Evolutionary conservation across 1,284 basidiomycete genomes (phyloP).

Genomic region (Cutaneotrichosporon cyanovorans): DNA sequence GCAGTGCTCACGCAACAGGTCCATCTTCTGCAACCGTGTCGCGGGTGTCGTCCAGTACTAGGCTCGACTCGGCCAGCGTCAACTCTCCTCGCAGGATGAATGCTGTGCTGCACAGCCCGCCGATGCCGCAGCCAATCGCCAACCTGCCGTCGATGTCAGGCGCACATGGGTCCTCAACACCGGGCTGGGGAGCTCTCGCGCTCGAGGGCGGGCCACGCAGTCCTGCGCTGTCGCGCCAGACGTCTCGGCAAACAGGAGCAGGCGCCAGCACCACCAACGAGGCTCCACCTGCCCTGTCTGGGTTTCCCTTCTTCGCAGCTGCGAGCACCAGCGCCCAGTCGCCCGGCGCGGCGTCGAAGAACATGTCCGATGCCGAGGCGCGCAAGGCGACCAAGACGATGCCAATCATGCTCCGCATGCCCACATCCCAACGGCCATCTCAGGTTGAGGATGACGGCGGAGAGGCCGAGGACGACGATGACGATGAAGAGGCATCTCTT

Average conservation of each 20-base stretch:
- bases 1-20: too few relatives aligned
- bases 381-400: constrained; percentile 38
- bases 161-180: constrained; percentile 6
- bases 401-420: constrained; percentile 38
- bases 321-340: constrained; percentile 5
- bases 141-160: constrained; percentile 35
- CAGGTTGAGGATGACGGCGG: constrained; percentile 34
- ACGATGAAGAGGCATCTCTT: constrained; percentile 11
- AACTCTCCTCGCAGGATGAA: constrained; percentile 9
- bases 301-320: constrained; percentile 26
- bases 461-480: constrained; percentile 15
- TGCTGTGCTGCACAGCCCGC: constrained; percentile 36
- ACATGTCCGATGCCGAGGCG: constrained; percentile 33
- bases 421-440: constrained; percentile 4
- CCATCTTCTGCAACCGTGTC: too few relatives aligned
- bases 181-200: constrained; percentile 33
- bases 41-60: too few relatives aligned
- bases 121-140: constrained; percentile 44
- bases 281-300: too few relatives aligned
- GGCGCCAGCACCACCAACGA: constrained; percentile 12
- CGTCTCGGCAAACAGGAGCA: background rate
- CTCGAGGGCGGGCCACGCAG: constrained; percentile 32
- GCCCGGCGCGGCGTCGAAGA: constrained; percentile 13
- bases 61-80: too few relatives aligned
- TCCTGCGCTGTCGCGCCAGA: constrained; percentile 10